These are phyloP conservation scores for Rhizoclosmatium hyalinum DNA, from an alignment of 371 early-diverging fungal species.

Conservation along the genomic window DNA sequence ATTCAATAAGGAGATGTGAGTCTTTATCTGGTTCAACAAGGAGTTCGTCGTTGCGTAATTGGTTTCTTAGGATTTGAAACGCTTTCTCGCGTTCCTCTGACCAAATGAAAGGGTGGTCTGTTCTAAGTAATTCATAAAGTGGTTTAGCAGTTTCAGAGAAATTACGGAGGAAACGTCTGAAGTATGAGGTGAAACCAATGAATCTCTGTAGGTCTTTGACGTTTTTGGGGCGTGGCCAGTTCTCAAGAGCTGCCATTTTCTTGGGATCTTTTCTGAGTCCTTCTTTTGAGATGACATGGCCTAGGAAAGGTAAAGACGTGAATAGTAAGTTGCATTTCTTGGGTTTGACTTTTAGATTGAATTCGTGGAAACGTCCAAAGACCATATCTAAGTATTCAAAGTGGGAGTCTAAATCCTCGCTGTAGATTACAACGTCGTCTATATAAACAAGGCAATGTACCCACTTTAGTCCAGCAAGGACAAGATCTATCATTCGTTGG, in stretches of 20 bases:
- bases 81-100: not conserved
- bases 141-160: slow-evolving; percentile 52
- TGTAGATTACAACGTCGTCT: slow-evolving; percentile 58
- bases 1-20: slow-evolving; percentile 18
- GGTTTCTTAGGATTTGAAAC: not conserved
- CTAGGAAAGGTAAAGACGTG: slow-evolving; percentile 10
- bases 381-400: slow-evolving; percentile 39
- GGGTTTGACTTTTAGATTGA: slow-evolving; percentile 44
- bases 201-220: slow-evolving; percentile 53
- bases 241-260: slow-evolving; percentile 47
- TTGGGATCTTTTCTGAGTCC: slow-evolving; percentile 47
- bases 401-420: slow-evolving; percentile 44
- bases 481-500: no score
- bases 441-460: slow-evolving; percentile 45
- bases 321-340: slow-evolving; percentile 47
- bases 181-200: slow-evolving; percentile 61
- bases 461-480: slow-evolving; percentile 42
- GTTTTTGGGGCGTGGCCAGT: slow-evolving; percentile 43
- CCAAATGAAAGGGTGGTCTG: not conserved
- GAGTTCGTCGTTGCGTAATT: not conserved
- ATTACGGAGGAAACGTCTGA: slow-evolving; percentile 55
- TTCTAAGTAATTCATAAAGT: slow-evolving; percentile 45
- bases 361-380: slow-evolving; percentile 41
- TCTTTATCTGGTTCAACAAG: not conserved
- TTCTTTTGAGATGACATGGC: slow-evolving; percentile 8